A percentile compares a stretch with the other conserved stretches of the same genome.
Evolutionary conservation across 1,284 basidiomycete species (phyloP).

Genomic region (Cerioporus squamosus): DNA sequence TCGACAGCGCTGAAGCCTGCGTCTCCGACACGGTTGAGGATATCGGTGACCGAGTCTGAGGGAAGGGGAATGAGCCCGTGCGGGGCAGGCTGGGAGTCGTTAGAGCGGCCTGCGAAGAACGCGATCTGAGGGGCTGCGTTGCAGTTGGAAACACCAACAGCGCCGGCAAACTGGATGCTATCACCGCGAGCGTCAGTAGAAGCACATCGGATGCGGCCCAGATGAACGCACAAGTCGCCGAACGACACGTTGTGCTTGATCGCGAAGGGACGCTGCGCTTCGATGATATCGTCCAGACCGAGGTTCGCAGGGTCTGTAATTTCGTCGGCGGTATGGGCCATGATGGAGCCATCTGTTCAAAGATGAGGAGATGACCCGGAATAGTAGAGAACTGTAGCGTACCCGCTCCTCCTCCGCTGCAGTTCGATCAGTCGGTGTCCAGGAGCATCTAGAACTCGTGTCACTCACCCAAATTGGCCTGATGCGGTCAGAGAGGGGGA

Average conservation of each 20-base stretch:
- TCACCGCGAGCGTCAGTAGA: not conserved
- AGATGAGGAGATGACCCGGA: not conserved
- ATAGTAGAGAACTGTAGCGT: not conserved
- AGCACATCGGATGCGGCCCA: not conserved
- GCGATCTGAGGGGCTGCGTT: constrained; percentile 33
- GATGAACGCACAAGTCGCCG: constrained; percentile 34
- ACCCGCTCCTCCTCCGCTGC: constrained; percentile 34
- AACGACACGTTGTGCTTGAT: constrained; percentile 34
- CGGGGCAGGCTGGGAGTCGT: constrained; percentile 31
- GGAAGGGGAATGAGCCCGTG: constrained; percentile 33
- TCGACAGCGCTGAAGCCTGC: constrained; percentile 34
- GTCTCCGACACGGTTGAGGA: constrained; percentile 34
- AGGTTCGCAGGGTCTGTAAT: constrained; percentile 29
- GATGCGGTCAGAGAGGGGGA: constrained; percentile 26
- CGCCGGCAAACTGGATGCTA: constrained; percentile 38
- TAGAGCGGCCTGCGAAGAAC: constrained; percentile 32
- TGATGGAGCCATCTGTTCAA: constrained; percentile 33
- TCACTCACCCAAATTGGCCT: constrained; percentile 28
- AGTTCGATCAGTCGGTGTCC: not conserved
- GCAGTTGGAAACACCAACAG: constrained; percentile 36
- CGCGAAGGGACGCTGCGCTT: constrained; percentile 31
- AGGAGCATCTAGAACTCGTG: not conserved
- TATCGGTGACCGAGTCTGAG: constrained; percentile 29
- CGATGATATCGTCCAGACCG: constrained; percentile 36
- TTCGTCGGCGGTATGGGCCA: constrained; percentile 31